phyloP scores from a whole-genome alignment of 768 basidiomycete genomes.

The Russula earlei region DNA sequence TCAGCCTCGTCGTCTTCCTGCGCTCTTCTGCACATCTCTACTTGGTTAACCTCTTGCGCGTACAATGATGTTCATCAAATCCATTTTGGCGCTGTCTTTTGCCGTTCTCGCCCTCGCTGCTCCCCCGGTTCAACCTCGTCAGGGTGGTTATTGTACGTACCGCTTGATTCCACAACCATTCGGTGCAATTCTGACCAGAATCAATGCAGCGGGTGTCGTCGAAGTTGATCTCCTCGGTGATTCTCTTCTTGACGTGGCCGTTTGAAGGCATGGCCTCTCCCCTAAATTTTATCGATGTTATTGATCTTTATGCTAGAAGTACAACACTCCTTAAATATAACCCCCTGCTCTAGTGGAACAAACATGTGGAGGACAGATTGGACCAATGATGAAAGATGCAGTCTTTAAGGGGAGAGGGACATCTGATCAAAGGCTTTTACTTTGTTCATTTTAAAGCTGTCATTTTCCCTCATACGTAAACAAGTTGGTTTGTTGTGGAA shows the following conservation, averaged over 20 bases:
- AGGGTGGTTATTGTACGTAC: background rate
- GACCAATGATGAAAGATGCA: background rate
- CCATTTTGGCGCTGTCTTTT: background rate
- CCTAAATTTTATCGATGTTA: background rate
- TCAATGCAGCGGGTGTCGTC: background rate
- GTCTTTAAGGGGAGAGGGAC: background rate
- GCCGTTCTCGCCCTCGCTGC: background rate
- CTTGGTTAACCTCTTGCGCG: no score
- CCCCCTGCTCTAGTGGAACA: background rate
- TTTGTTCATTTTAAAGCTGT: no score
- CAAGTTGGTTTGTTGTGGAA: no score
- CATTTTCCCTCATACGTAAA: no score
- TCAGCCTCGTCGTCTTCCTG: background rate
- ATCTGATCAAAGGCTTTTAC: background rate
- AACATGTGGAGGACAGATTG: no score
- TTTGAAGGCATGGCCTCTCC: background rate
- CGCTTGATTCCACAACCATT: background rate
- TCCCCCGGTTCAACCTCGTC: background rate
- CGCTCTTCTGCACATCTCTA: background rate
- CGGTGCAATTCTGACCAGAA: background rate
- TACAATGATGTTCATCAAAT: constrained; percentile 4
- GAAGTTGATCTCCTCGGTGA: no score
- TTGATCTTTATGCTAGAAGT: background rate
- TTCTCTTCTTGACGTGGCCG: fast-evolving
- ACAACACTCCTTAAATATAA: background rate